These are phyloP conservation scores for Plasmodium vivax DNA, from an alignment of 169 alveolate species.

Conservation along the genomic window DNA sequence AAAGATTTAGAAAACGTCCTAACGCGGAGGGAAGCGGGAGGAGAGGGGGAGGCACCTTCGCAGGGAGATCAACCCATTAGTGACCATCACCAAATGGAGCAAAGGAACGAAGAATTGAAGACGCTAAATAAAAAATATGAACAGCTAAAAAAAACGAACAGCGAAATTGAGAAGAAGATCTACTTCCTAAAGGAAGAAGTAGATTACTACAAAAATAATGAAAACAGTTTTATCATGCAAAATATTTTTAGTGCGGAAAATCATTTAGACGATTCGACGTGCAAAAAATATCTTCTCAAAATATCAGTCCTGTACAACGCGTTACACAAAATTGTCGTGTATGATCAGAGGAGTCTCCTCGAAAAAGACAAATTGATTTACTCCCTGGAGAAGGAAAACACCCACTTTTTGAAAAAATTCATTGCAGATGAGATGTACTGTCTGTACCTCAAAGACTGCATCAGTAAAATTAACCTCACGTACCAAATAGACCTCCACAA, in stretches of 20 bases:
- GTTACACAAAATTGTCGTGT: constrained; percentile 45
- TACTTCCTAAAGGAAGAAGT: constrained; percentile 60
- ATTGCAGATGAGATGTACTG: constrained; percentile 71
- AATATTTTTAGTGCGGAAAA: constrained; percentile 69
- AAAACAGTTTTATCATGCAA: constrained; percentile 72
- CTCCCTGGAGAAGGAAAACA: constrained; percentile 70
- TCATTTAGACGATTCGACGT: constrained; percentile 46
- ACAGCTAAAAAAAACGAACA: constrained; percentile 48
- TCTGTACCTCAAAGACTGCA: constrained; percentile 68
- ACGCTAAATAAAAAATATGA: constrained; percentile 52
- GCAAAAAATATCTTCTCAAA: constrained; percentile 51
- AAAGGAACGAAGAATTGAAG: constrained; percentile 39
- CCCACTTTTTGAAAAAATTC: constrained; percentile 72
- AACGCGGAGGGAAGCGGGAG: constrained; percentile 13
- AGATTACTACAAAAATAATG: constrained; percentile 74
- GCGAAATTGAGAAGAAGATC: constrained; percentile 59
- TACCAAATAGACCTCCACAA: constrained; percentile 73
- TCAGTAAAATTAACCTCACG: constrained; percentile 71
- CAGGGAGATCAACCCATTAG: background rate
- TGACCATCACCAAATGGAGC: background rate
- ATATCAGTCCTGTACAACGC: constrained; percentile 50
- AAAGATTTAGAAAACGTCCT: constrained; percentile 22
- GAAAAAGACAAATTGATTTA: constrained; percentile 51
- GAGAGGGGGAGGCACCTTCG: background rate
- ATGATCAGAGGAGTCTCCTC: constrained; percentile 46